Evolutionary conservation across 345 rosid species (phyloP).

Genomic region (Boechera retrofracta): DNA sequence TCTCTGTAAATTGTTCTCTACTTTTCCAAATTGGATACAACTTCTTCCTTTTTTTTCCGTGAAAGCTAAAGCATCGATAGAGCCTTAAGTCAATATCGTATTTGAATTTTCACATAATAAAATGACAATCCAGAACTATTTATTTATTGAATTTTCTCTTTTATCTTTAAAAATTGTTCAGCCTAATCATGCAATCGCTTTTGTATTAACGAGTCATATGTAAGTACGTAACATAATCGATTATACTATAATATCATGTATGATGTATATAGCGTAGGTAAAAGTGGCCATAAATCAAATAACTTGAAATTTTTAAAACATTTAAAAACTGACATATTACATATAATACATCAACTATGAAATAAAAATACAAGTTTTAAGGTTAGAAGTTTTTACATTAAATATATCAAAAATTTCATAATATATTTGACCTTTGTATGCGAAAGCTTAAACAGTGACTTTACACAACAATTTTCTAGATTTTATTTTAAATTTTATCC

Average conservation of each 20-base stretch:
- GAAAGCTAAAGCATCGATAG: slow-evolving; percentile 30
- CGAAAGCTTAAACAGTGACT: too few relatives aligned
- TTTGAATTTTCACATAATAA: neutral
- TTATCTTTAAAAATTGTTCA: neutral
- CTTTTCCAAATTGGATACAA: slow-evolving; percentile 46
- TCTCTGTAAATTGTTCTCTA: slow-evolving; percentile 38
- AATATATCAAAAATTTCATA: too few relatives aligned
- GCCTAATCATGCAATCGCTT: slow-evolving; percentile 15
- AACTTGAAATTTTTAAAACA: neutral
- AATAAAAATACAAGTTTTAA: too few relatives aligned
- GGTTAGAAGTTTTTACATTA: too few relatives aligned
- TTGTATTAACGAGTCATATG: slow-evolving; percentile 2
- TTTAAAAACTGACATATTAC: neutral
- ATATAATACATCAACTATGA: too few relatives aligned
- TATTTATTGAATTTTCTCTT: neutral
- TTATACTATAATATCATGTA: neutral
- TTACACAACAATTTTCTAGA: too few relatives aligned
- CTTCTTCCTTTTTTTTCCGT: slow-evolving; percentile 35
- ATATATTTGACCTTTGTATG: too few relatives aligned
- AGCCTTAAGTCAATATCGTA: slow-evolving; percentile 28
- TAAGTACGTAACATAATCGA: neutral
- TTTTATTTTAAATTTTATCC: too few relatives aligned
- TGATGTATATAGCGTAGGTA: neutral
- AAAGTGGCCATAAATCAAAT: slow-evolving; percentile 7
- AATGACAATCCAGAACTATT: neutral